Evolutionary conservation across 2,329 filamentous ascomycete species (phyloP).

Genomic region (Curvularia lunata): DNA sequence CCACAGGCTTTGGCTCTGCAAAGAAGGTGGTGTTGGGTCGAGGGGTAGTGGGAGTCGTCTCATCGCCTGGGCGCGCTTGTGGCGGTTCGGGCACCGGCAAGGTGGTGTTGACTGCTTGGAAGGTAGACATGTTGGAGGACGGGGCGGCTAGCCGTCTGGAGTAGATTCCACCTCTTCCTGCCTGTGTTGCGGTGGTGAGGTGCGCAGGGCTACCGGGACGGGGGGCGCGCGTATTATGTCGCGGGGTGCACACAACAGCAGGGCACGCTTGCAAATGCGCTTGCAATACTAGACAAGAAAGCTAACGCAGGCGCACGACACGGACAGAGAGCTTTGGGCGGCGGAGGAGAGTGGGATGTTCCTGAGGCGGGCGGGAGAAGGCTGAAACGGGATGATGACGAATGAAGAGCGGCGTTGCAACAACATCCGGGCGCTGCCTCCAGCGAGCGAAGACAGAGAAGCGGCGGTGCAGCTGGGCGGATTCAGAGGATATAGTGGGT

Average conservation of each 20-base stretch:
- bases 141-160: conserved; percentile 5
- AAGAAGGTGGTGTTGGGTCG: conserved; percentile 54
- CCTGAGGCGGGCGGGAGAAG: conserved; percentile 38
- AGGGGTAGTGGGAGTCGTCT: conserved; percentile 63
- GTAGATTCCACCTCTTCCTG: conserved; percentile 10
- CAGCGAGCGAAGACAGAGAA: conserved; percentile 18
- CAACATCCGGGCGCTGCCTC: conserved; percentile 44
- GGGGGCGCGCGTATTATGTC: conserved; percentile 12
- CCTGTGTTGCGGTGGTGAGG: conserved; percentile 15
- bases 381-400: conserved; percentile 49
- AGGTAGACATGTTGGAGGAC: conserved; percentile 58
- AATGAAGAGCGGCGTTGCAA: conserved; percentile 41
- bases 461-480: conserved; percentile 7
- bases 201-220: conserved; percentile 14
- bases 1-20: conserved; percentile 45
- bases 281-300: conserved; percentile 7
- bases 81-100: conserved; percentile 52
- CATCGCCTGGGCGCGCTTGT: conserved; percentile 58
- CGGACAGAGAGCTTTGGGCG: conserved; percentile 10
- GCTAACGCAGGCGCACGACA: conserved; percentile 13
- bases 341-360: conserved; percentile 27
- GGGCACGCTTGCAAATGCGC: conserved; percentile 7
- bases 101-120: conserved; percentile 66
- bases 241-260: conserved; percentile 6
- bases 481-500: conserved; percentile 7